Evolutionary conservation across 2,329 filamentous ascomycete species (phyloP).

Genomic region (Colletotrichum ledebouriae): DNA sequence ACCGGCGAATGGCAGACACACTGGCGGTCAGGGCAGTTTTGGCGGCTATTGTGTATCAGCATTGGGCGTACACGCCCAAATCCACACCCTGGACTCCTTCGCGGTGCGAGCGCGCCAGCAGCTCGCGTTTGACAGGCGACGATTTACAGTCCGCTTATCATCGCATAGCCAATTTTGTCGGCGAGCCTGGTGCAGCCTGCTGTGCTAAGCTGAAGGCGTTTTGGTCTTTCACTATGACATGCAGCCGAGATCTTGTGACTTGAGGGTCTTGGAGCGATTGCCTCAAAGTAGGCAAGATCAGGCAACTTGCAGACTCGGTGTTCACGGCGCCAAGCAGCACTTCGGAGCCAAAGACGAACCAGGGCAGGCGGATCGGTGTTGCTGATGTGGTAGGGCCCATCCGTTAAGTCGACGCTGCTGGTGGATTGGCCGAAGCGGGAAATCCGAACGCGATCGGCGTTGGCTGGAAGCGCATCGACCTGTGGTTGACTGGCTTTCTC

Average conservation of each 20-base stretch:
- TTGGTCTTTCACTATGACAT: slow-evolving; percentile 17
- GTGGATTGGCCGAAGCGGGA: slow-evolving; percentile 40
- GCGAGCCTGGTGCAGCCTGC: slow-evolving; percentile 2
- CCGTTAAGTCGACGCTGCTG: slow-evolving; percentile 9
- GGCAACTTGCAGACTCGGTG: slow-evolving; percentile 37
- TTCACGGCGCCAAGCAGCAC: slow-evolving; percentile 28
- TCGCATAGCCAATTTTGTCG: slow-evolving; percentile 1
- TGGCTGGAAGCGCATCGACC: slow-evolving; percentile 39
- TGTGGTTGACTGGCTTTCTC: slow-evolving; percentile 12
- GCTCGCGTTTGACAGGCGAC: not conserved
- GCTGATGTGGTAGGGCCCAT: slow-evolving; percentile 30
- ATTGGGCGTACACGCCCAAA: slow-evolving; percentile 6
- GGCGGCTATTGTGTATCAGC: slow-evolving; percentile 18
- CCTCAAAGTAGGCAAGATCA: slow-evolving; percentile 36
- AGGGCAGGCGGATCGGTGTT: slow-evolving; percentile 24
- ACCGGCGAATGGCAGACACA: not conserved
- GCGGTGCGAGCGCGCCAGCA: slow-evolving; percentile 19
- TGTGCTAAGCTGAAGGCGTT: slow-evolving; percentile 5
- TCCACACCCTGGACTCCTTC: not conserved
- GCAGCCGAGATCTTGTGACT: slow-evolving; percentile 38
- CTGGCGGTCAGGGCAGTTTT: slow-evolving; percentile 15
- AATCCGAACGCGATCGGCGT: slow-evolving; percentile 39
- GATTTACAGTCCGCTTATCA: not conserved
- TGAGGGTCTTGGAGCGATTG: slow-evolving; percentile 21
- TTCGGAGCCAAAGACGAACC: slow-evolving; percentile 25